Conservation (phyloP, 345 rosid species). For the Isatis tinctoria region DNA sequence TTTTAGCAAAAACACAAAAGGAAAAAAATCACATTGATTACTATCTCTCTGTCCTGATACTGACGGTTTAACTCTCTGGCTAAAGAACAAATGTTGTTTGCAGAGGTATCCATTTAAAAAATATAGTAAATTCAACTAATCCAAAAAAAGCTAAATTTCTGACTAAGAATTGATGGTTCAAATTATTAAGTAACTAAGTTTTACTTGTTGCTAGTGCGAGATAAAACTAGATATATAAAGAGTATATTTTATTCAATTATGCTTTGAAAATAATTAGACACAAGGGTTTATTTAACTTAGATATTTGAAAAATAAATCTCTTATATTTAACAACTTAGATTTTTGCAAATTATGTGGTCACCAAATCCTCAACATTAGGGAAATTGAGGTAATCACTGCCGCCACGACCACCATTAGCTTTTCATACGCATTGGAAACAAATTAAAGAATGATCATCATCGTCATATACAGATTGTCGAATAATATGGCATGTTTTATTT, state of each 20-base stretch:
- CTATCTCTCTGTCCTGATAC: constrained; percentile 29
- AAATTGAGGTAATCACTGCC: neutral
- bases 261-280: neutral
- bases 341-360: constrained; percentile 1
- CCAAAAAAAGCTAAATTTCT: neutral
- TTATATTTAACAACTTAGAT: neutral
- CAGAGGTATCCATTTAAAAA: constrained; percentile 3
- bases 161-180: constrained; percentile 4
- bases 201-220: neutral
- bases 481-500: neutral
- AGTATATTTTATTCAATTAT: neutral
- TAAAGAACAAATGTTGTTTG: constrained; percentile 34
- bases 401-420: neutral
- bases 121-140: neutral
- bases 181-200: constrained; percentile 15
- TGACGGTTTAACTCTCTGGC: constrained; percentile 36
- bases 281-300: neutral
- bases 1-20: neutral
- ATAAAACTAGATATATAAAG: neutral
- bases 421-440: neutral
- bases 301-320: neutral
- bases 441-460: neutral
- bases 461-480: neutral
- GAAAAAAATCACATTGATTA: constrained; percentile 17
- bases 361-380: neutral